Evolutionary conservation across 805 yeast genomes (phyloP), one percentile per base, ranked within the genome.

Genomic region (Middelhovenomyces tepae): DNA sequence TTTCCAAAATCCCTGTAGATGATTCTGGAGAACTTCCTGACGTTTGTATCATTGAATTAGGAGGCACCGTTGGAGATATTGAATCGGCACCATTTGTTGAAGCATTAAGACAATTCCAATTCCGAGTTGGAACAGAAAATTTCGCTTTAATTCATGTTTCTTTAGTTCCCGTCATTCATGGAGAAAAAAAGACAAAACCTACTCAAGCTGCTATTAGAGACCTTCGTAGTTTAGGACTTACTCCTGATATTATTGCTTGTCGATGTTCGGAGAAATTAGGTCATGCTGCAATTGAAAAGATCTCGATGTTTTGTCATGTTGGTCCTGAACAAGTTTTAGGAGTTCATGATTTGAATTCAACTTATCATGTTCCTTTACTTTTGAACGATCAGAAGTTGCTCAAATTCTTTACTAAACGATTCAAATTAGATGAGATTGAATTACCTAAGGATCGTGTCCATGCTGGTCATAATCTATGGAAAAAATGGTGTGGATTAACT

Each of bases 21-120:
- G 72, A 68, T 34, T 71, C 87, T 22, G 93, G 91, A 35, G 67
- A 76, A 56, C 80, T 76, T 51, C 99, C 99, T 21, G 97, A 91
- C 48, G 81, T 91, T 34, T 91, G 99, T 70, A 86, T 91, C 55
- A 78, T 91, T 45, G 99, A 89, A 66, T 72, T 91, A 40, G 99
- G 99, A 59, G 99, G 99, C 59, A 91, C 99, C 19, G 98, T 91
- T 39, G 99, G 99, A 56, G 99, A 91, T 58, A 91, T 91, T 53
- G 99, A 91, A 67, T 76, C 89, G 55, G 98, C 97, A 34, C 98
- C 99, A 17, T 91, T 91, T 47, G 96, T 91, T 36, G 99, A 91
- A 67, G 99, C 99, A 16, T 73, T 91, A 44, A 82, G 99, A 69
- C 99, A 91, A 64, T 91, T 91, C 65, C 98, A 91, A 68, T 91